phyloP scores from a whole-genome alignment of 345 rosid species.

The Brassica carinata region DNA sequence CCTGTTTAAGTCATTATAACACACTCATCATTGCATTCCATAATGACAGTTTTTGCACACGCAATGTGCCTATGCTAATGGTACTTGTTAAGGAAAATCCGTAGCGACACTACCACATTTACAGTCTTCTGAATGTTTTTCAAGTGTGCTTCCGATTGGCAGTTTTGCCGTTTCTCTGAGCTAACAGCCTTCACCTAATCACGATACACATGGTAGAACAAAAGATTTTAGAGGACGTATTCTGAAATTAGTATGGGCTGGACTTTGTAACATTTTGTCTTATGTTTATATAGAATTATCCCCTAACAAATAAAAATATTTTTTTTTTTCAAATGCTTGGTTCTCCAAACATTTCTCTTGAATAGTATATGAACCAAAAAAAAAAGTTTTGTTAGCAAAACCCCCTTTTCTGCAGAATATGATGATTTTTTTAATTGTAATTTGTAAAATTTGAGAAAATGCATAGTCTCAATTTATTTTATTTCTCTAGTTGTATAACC shows the following conservation, averaged over 20 bases:
- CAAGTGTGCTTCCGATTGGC: slow-evolving; percentile 51
- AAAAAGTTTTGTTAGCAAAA: background rate
- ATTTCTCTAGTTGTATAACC: background rate
- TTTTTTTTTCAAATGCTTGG: background rate
- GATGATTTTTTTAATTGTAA: background rate
- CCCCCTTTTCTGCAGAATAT: background rate
- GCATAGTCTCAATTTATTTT: background rate
- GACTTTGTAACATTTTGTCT: background rate
- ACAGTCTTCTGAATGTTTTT: slow-evolving; percentile 55
- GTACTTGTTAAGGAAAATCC: background rate
- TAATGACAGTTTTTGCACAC: background rate
- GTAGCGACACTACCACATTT: slow-evolving; percentile 67
- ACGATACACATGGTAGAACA: slow-evolving; percentile 8
- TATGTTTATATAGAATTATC: background rate
- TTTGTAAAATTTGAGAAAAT: background rate
- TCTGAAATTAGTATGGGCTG: background rate
- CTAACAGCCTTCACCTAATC: slow-evolving; percentile 57
- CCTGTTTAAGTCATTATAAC: slow-evolving; percentile 42
- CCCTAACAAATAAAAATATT: background rate
- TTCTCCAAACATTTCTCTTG: background rate
- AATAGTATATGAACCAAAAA: background rate
- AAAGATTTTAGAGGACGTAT: background rate
- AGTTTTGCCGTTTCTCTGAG: slow-evolving; percentile 45
- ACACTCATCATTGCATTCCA: background rate
- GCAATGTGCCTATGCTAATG: background rate